These are phyloP conservation scores for Blastobotrys attinorum DNA, from an alignment of 805 yeast species.

Conservation along the genomic window DNA sequence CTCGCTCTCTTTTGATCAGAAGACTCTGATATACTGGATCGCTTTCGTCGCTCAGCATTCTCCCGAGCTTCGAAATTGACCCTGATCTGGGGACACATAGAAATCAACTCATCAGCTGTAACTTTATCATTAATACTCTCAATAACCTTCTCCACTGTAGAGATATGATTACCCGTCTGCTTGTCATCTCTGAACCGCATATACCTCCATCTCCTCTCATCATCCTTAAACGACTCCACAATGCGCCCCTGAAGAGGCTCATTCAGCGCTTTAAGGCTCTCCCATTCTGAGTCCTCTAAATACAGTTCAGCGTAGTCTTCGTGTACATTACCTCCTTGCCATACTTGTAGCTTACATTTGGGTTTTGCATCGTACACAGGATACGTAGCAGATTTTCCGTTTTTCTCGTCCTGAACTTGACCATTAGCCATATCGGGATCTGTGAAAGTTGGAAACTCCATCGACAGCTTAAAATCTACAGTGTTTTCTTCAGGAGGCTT, in stretches of 20 bases:
- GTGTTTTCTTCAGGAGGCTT: slow-evolving; percentile 95
- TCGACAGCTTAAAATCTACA: slow-evolving; percentile 69
- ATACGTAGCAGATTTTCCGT: no score
- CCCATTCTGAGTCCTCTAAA: slow-evolving; percentile 73
- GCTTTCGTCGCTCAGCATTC: slow-evolving; percentile 2
- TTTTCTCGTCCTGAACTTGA: slow-evolving; percentile 13
- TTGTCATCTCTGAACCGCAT: slow-evolving; percentile 92
- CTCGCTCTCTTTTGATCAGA: background rate
- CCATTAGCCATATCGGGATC: slow-evolving; percentile 50
- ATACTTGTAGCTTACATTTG: slow-evolving; percentile 53
- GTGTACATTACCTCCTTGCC: slow-evolving; percentile 62
- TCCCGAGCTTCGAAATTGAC: slow-evolving; percentile 53
- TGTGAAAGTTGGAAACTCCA: slow-evolving; percentile 49
- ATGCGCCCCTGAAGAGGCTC: slow-evolving; percentile 88
- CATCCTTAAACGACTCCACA: slow-evolving; percentile 71
- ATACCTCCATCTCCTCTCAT: slow-evolving; percentile 68
- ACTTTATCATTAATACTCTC: slow-evolving; percentile 84
- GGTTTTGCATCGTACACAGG: slow-evolving; percentile 80
- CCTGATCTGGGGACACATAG: slow-evolving; percentile 48
- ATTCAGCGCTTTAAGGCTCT: slow-evolving; percentile 50
- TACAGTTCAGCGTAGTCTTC: slow-evolving; percentile 58
- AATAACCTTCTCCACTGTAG: slow-evolving; percentile 74
- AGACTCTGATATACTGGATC: background rate
- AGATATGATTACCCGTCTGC: slow-evolving; percentile 72
- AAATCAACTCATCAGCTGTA: slow-evolving; percentile 63